Evolutionary conservation across 257 asterid genomes (phyloP).

Genomic region (Parsonsia alboflavescens): DNA sequence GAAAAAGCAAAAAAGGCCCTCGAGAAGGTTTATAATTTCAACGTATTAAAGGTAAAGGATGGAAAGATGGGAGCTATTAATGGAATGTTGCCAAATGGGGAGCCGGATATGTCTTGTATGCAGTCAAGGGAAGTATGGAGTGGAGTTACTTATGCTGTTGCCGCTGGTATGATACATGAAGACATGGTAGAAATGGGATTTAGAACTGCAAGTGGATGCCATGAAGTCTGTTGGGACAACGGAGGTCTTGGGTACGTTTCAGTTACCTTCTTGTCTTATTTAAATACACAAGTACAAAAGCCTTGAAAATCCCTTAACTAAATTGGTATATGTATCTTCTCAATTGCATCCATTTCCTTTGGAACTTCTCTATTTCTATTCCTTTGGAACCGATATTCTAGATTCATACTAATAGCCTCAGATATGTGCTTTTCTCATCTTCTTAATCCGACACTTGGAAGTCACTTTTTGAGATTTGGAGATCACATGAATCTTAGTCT

Average conservation of each 20-base stretch:
- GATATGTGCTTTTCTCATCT: background rate
- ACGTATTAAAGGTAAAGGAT: conserved; percentile 66
- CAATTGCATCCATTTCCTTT: too few species aligned
- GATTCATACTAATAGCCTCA: background rate
- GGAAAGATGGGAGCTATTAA: conserved; percentile 83
- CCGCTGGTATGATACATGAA: conserved; percentile 90
- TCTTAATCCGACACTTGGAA: background rate
- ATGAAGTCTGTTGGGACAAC: conserved; percentile 73
- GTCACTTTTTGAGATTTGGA: background rate
- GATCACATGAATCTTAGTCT: background rate
- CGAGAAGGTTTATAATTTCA: conserved; percentile 64
- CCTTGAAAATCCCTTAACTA: background rate
- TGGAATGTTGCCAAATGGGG: conserved; percentile 87
- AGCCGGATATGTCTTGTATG: conserved; percentile 62
- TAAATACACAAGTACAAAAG: background rate
- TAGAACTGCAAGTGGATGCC: conserved; percentile 70
- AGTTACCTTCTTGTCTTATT: background rate
- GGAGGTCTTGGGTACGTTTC: conserved; percentile 68
- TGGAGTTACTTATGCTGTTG: conserved; percentile 86
- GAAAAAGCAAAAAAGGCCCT: conserved; percentile 70
- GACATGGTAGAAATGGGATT: conserved; percentile 71
- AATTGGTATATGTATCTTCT: too few species aligned
- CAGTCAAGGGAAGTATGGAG: conserved; percentile 95
- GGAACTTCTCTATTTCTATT: too few species aligned
- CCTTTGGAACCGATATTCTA: too few species aligned